Evolutionary conservation across 306 rosid species (phyloP).

Genomic region (Ormosia emarginata): DNA sequence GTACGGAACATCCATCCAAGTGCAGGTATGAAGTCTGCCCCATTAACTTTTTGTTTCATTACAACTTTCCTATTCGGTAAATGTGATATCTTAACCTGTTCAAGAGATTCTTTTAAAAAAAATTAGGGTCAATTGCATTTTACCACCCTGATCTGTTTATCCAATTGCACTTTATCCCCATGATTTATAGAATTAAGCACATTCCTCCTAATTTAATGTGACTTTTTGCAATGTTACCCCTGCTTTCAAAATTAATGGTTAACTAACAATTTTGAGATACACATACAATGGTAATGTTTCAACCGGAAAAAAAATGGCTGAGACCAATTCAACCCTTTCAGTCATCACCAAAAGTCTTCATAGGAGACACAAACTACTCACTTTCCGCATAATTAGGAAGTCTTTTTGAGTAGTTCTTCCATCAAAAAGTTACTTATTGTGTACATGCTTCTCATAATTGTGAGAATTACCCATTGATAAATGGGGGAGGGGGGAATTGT

Average conservation of each 20-base stretch:
- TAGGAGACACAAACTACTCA: neutral
- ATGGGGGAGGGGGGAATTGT: neutral
- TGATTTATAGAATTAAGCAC: neutral
- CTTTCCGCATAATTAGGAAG: neutral
- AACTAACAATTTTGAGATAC: neutral
- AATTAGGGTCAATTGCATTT: neutral
- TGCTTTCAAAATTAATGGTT: neutral
- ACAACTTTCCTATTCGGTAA: neutral
- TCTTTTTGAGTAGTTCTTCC: neutral
- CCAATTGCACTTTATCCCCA: neutral
- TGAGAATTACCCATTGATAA: neutral
- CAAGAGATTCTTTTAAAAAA: neutral
- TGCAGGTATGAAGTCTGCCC: conserved; percentile 53
- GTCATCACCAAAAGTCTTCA: neutral
- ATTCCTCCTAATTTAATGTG: neutral
- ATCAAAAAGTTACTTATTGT: neutral
- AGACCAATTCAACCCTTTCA: neutral
- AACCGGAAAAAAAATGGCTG: neutral
- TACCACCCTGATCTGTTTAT: neutral
- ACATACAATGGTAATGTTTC: neutral
- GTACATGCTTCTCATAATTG: neutral
- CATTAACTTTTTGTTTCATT: neutral
- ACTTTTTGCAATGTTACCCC: neutral
- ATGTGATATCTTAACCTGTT: neutral
- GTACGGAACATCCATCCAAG: conserved; percentile 73